Conservation (phyloP, 176 grass and related monocot species). For the Aegilops tauschii region DNA sequence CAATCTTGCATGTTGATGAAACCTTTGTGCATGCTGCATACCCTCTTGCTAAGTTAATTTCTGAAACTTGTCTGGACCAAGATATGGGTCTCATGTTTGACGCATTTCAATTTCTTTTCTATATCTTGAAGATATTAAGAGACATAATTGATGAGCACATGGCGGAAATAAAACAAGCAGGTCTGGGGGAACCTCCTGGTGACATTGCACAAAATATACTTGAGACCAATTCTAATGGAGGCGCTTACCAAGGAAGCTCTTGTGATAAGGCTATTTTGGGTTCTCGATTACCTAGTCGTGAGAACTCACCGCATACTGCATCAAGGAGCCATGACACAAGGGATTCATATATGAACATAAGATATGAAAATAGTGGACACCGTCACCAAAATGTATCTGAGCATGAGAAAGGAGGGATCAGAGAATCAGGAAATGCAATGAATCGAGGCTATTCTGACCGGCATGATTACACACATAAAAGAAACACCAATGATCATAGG, state of each 20-base stretch:
- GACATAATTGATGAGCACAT: constrained; percentile 99
- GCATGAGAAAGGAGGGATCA: constrained; percentile 27
- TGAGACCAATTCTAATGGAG: constrained; percentile 16
- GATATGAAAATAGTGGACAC: constrained; percentile 31
- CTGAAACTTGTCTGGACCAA: constrained; percentile 23
- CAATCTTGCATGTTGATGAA: not conserved
- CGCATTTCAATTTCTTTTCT: not conserved
- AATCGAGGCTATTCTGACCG: constrained; percentile 23
- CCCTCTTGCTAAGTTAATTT: constrained; percentile 22
- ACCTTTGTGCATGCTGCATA: not conserved
- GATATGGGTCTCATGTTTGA: constrained; percentile 25
- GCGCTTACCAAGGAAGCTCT: constrained; percentile 23
- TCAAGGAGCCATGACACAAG: constrained; percentile 38
- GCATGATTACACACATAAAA: constrained; percentile 28
- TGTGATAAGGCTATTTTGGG: constrained; percentile 32
- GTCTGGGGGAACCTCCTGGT: constrained; percentile 45
- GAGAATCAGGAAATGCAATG: constrained; percentile 25
- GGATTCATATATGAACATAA: constrained; percentile 28
- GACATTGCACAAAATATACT: constrained; percentile 17
- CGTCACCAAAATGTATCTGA: constrained; percentile 30
- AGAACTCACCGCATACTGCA: constrained; percentile 46
- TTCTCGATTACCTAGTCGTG: constrained; percentile 32
- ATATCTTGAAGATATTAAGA: constrained; percentile 74
- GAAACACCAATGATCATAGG: constrained; percentile 27
- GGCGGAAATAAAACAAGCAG: constrained; percentile 89